These are phyloP conservation scores for Quercus lobata DNA, from an alignment of 331 rosid genomes.

Conservation along the genomic window DNA sequence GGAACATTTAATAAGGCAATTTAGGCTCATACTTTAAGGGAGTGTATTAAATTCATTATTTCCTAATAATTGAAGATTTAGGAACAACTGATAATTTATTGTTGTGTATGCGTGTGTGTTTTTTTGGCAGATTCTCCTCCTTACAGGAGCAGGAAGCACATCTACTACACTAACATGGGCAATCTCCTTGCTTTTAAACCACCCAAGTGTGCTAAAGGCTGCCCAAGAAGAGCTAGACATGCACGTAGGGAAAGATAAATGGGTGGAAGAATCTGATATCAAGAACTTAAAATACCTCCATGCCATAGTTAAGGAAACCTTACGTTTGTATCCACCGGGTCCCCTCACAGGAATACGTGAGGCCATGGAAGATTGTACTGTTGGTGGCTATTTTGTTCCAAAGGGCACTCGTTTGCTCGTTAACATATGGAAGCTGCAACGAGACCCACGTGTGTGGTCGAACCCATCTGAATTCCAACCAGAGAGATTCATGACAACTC, in stretches of 20 bases:
- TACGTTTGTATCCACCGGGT: slow-evolving; percentile 47
- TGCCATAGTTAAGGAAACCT: slow-evolving; percentile 49
- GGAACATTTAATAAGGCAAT: no score
- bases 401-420: slow-evolving; percentile 41
- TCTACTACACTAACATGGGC: slow-evolving; percentile 52
- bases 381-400: slow-evolving; percentile 30
- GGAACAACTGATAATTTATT: no score
- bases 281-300: slow-evolving; percentile 33
- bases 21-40: no score
- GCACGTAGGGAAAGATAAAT: slow-evolving; percentile 35
- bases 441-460: slow-evolving; percentile 43
- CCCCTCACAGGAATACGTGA: slow-evolving; percentile 47
- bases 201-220: slow-evolving; percentile 34
- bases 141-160: slow-evolving; percentile 67
- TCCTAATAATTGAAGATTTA: no score
- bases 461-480: slow-evolving; percentile 44
- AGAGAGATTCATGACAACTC: slow-evolving; percentile 32
- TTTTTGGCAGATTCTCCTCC: slow-evolving; percentile 33
- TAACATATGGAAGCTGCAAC: slow-evolving; percentile 43
- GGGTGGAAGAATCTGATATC: slow-evolving; percentile 48
- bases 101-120: no score
- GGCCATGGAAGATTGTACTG: slow-evolving; percentile 30
- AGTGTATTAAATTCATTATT: no score
- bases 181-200: slow-evolving; percentile 47
- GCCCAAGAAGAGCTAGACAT: slow-evolving; percentile 55